A percentile compares a stretch with the other conserved stretches of the same genome.
These are phyloP conservation scores for Chernovozyma sophiae-reginae DNA, from an alignment of 1,139 yeast species.

Conservation along the genomic window DNA sequence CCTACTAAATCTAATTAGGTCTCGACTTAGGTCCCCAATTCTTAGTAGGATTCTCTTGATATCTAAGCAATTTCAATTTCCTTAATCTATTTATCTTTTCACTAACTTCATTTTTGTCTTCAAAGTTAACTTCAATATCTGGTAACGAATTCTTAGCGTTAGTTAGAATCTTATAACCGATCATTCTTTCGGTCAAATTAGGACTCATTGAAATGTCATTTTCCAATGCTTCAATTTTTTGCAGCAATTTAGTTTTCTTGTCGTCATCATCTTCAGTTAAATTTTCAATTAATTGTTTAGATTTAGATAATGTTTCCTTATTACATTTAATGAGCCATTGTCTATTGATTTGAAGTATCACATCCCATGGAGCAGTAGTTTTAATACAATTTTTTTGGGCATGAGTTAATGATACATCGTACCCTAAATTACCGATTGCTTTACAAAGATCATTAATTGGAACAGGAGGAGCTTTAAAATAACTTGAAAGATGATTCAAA, in stretches of 20 bases:
- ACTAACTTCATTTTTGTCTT: constrained; percentile 49
- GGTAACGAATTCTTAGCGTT: constrained; percentile 23
- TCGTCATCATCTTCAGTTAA: constrained; percentile 35
- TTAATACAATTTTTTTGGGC: constrained; percentile 82
- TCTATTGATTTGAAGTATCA: constrained; percentile 66
- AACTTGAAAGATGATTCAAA: constrained; percentile 70
- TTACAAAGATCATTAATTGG: constrained; percentile 67
- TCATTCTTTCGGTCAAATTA: constrained; percentile 38
- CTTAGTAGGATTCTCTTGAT: constrained; percentile 86
- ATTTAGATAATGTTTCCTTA: constrained; percentile 19
- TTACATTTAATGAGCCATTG: constrained; percentile 57
- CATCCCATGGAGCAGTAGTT: constrained; percentile 84
- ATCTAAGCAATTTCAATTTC: constrained; percentile 75
- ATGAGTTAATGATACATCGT: constrained; percentile 79
- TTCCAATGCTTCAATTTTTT: constrained; percentile 23
- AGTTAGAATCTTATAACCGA: constrained; percentile 62
- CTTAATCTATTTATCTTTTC: constrained; percentile 56
- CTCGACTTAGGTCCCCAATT: constrained; percentile 96
- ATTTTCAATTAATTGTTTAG: constrained; percentile 19
- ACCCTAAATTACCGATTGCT: constrained; percentile 85
- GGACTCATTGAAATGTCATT: constrained; percentile 27
- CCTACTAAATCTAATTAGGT: constrained; percentile 44
- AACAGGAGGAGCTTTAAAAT: constrained; percentile 80
- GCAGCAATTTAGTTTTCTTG: constrained; percentile 20
- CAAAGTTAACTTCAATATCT: constrained; percentile 42